phyloP scores from a whole-genome alignment of 768 basidiomycete genomes.

The Tulasnella sp. region DNA sequence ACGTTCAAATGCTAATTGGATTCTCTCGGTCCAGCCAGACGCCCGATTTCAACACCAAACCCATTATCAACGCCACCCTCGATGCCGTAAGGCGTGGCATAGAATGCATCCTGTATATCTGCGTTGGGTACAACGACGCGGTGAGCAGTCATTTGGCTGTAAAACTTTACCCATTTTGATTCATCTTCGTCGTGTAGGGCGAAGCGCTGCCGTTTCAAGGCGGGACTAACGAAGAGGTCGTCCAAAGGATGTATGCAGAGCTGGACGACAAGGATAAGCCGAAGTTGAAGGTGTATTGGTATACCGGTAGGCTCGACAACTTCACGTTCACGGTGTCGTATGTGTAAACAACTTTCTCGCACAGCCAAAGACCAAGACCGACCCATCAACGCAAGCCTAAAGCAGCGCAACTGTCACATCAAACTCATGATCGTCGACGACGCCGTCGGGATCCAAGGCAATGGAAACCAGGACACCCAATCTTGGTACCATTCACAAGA shows the following conservation, averaged over 20 bases:
- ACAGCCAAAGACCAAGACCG: conserved; percentile 43
- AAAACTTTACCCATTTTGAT: background rate
- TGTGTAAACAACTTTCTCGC: background rate
- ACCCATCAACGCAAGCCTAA: conserved; percentile 51
- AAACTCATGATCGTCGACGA: conserved; percentile 59
- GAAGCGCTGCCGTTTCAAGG: conserved; percentile 56
- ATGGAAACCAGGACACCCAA: conserved; percentile 61
- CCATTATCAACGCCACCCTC: conserved; percentile 45
- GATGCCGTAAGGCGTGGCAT: conserved; percentile 50
- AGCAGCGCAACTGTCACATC: conserved; percentile 61
- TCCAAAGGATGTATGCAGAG: conserved; percentile 41
- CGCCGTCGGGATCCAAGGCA: conserved; percentile 51
- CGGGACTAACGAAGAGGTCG: conserved; percentile 61
- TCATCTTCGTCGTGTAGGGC: conserved; percentile 40
- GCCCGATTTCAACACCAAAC: conserved; percentile 56
- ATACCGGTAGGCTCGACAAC: conserved; percentile 29
- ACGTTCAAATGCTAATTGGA: background rate
- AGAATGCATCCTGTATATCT: conserved; percentile 46
- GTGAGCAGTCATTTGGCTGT: background rate
- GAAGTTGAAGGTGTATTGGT: conserved; percentile 44
- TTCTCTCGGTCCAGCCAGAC: conserved; percentile 38
- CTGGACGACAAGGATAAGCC: conserved; percentile 37
- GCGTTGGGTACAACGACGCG: conserved; percentile 38
- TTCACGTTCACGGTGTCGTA: background rate
- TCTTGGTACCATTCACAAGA: conserved; percentile 65